These are phyloP conservation scores for Cucurbita maxima DNA, from an alignment of 306 rosid genomes.

Conservation along the genomic window DNA sequence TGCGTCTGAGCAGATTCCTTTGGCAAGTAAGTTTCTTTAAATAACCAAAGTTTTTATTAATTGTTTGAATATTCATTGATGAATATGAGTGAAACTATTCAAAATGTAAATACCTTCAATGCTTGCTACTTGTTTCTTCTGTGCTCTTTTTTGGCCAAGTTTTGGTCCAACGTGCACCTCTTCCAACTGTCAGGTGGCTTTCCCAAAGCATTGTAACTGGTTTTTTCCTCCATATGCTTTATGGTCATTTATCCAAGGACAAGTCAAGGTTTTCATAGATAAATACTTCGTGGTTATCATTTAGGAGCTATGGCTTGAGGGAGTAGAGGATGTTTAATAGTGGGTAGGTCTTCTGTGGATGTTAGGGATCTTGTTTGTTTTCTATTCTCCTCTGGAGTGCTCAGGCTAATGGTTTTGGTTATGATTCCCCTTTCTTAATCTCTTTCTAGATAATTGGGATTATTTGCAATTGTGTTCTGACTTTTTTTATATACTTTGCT, in stretches of 20 bases:
- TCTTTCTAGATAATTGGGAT: background rate
- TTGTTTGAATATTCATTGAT: background rate
- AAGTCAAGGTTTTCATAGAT: background rate
- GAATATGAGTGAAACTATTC: background rate
- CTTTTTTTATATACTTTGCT: background rate
- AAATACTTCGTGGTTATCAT: background rate
- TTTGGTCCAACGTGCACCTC: background rate
- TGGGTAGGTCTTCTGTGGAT: background rate
- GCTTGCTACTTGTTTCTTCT: background rate
- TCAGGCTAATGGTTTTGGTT: background rate
- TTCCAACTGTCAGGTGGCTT: background rate
- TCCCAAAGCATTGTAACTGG: background rate
- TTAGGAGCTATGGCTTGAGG: background rate
- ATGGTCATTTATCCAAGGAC: background rate
- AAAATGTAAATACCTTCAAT: background rate
- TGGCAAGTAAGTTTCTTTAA: background rate
- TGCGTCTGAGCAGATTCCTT: background rate
- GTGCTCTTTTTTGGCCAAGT: background rate
- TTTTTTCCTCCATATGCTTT: background rate
- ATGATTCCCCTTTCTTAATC: background rate
- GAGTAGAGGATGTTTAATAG: background rate
- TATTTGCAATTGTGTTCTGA: background rate
- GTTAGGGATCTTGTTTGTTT: background rate
- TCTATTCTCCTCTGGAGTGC: background rate
- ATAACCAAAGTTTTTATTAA: background rate